Percentiles rank a stretch among this genome's conserved stretches.
These are phyloP conservation scores for Lactarius evosmus DNA, from an alignment of 768 basidiomycete species.

Conservation along the genomic window DNA sequence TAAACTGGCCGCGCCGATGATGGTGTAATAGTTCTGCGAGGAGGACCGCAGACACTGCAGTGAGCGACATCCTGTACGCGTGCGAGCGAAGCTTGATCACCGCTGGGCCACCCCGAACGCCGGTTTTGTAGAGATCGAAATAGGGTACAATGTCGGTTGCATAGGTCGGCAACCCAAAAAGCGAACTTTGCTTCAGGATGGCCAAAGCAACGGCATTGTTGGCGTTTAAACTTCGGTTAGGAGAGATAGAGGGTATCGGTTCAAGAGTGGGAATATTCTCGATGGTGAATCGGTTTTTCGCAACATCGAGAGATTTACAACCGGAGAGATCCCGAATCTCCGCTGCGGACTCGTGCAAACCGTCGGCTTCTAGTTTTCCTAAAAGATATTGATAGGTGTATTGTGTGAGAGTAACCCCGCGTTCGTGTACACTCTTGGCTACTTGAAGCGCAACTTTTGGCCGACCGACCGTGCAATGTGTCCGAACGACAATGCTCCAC, in stretches of 20 bases:
- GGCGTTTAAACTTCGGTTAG: background rate
- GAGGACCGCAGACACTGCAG: constrained; percentile 12
- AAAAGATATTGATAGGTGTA: constrained; percentile 40
- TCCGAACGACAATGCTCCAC: constrained; percentile 43
- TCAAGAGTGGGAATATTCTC: background rate
- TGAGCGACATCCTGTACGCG: constrained; percentile 14
- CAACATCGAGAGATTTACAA: background rate
- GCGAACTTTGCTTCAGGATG: constrained; percentile 7
- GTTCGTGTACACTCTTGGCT: constrained; percentile 38
- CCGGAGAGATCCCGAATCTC: constrained; percentile 1
- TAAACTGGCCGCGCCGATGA: constrained; percentile 11
- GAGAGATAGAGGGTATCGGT: constrained; percentile 6
- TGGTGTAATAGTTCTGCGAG: constrained; percentile 34
- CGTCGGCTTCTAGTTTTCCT: constrained; percentile 27
- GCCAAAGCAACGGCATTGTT: constrained; percentile 12
- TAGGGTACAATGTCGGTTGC: constrained; percentile 22
- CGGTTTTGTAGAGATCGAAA: constrained; percentile 23
- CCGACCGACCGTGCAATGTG: constrained; percentile 40
- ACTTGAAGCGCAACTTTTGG: constrained; percentile 44
- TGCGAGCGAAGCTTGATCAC: constrained; percentile 14
- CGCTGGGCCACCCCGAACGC: constrained; percentile 1
- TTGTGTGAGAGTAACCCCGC: constrained; percentile 35
- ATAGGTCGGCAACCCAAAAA: background rate
- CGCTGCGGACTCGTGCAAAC: background rate
- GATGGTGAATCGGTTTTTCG: constrained; percentile 7